A percentile compares a stretch with the other conserved stretches of the same genome.
phyloP scores from a whole-genome alignment of 805 yeast genomes.

The Ogataea kodamae region DNA sequence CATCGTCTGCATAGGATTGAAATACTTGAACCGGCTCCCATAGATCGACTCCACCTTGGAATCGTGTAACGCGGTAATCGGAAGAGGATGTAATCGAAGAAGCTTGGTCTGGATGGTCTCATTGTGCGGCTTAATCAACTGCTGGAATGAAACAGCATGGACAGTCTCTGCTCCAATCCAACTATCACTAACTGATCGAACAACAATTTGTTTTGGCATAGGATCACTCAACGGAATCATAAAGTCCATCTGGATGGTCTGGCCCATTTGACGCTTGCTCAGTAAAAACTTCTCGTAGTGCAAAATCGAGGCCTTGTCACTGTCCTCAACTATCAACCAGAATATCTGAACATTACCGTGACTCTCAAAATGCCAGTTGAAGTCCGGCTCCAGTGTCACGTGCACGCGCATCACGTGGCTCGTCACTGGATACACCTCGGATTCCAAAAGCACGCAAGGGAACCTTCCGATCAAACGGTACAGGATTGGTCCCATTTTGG shows the following conservation, averaged over 20 bases:
- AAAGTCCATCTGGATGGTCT: conserved; percentile 74
- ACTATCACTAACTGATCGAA: conserved; percentile 73
- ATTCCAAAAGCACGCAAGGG: conserved; percentile 71
- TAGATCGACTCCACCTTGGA: conserved; percentile 66
- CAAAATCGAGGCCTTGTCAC: conserved; percentile 65
- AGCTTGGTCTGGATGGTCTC: conserved; percentile 83
- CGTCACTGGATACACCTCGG: conserved; percentile 87
- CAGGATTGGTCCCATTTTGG: conserved; percentile 63
- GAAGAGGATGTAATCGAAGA: conserved; percentile 79
- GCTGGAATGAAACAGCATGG: conserved; percentile 82
- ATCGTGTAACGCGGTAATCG: conserved; percentile 74
- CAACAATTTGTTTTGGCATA: conserved; percentile 81
- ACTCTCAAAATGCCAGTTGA: conserved; percentile 74
- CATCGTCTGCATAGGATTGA: conserved; percentile 99
- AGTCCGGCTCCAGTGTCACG: conserved; percentile 66
- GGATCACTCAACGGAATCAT: conserved; percentile 91
- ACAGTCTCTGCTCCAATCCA: conserved; percentile 87
- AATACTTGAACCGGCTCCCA: conserved; percentile 65
- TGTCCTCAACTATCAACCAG: conserved; percentile 91
- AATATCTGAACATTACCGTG: conserved; percentile 86
- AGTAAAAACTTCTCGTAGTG: conserved; percentile 82
- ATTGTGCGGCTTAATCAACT: conserved; percentile 81
- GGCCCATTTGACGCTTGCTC: conserved; percentile 50
- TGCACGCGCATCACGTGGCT: conserved; percentile 80
- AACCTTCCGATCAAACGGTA: conserved; percentile 62